A percentile compares a stretch with the other conserved stretches of the same genome.
phyloP scores from a whole-genome alignment of 1,284 basidiomycete species.

The Ceratobasidium sp. region DNA sequence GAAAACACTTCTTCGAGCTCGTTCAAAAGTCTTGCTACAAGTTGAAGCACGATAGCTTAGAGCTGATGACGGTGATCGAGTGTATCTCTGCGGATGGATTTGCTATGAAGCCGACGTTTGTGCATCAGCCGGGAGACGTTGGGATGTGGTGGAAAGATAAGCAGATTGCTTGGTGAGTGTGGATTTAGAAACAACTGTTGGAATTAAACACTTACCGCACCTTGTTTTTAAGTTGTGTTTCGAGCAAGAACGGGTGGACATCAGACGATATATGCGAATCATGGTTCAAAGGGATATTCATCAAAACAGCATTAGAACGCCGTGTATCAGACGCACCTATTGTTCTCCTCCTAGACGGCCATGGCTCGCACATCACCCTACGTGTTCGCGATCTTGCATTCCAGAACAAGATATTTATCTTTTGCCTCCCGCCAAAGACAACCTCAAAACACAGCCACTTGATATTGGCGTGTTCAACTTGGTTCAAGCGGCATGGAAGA shows the following conservation, averaged over 20 bases:
- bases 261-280: slow-evolving; percentile 8
- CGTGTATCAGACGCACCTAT: slow-evolving; percentile 50
- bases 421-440: slow-evolving; percentile 46
- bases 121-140: slow-evolving; percentile 23
- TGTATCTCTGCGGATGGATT: background rate
- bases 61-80: slow-evolving; percentile 14
- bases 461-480: slow-evolving; percentile 46
- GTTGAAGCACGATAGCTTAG: slow-evolving; percentile 22
- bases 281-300: slow-evolving; percentile 33
- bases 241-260: slow-evolving; percentile 56
- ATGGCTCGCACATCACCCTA: slow-evolving; percentile 53
- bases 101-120: slow-evolving; percentile 12
- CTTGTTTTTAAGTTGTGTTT: slow-evolving; percentile 1
- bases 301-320: slow-evolving; percentile 27
- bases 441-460: slow-evolving; percentile 47
- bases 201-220: background rate
- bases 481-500: slow-evolving; percentile 11
- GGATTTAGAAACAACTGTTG: background rate
- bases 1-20: slow-evolving; percentile 48
- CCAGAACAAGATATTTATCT: slow-evolving; percentile 52
- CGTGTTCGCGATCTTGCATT: slow-evolving; percentile 49
- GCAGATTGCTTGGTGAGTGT: slow-evolving; percentile 13
- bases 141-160: slow-evolving; percentile 26
- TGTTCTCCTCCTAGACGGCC: slow-evolving; percentile 59
- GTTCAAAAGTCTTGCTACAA: slow-evolving; percentile 43